Evolutionary conservation across 305 asterid species (phyloP), one percentile per base, ranked within the genome.

Genomic region (Fraxinus ornus): DNA sequence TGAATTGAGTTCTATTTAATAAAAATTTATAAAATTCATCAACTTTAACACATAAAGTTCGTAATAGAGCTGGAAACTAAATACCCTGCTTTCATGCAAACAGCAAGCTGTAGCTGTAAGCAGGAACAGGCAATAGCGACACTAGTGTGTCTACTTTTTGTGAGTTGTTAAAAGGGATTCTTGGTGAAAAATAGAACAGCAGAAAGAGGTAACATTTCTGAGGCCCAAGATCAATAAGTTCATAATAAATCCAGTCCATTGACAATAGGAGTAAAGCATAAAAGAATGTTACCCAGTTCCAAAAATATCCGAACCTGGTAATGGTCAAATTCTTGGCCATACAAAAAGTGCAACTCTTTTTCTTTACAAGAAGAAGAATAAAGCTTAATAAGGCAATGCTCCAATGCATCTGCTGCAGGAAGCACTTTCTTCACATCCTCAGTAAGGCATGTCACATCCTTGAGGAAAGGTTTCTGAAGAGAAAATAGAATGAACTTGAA

Each of bases 341-440:
- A 60, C 41, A 75, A n/a, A 28, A 66, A 78, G 81, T 84, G 87
- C 37, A 52, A 72, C 68, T 86, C 86, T 85, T 84, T 88, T 62
- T 86, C 91, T 86, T 84, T 75, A 81, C 88, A 82, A 81, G 92
- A 90, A 76, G 94, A 91, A 87, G 87, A 87, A 87, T 86, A 91
- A 76, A 92, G 91, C 84, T 90, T 87, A 80, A 86, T 78, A 77
- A 96, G 92, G 90, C 87, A 82, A 86, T 79, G 86, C 90, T 96
- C 98, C 88, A 96, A 85, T 64, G 84, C 89, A 89, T 86, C 86
- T 86, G 99, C 98, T 78, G 94, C 97, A 84, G 98, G 92, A 85
- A 96, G 99, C 82, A 94, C 98, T 81, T 85, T 85, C 87, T 88
- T 90, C 80, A 88, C 97, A 83, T 92, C 98, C 88, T 91, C 94